Percentiles rank a stretch among this genome's conserved stretches.
Evolutionary conservation across 805 yeast species (phyloP).

Genomic region (Zygotorulaspora sp.): DNA sequence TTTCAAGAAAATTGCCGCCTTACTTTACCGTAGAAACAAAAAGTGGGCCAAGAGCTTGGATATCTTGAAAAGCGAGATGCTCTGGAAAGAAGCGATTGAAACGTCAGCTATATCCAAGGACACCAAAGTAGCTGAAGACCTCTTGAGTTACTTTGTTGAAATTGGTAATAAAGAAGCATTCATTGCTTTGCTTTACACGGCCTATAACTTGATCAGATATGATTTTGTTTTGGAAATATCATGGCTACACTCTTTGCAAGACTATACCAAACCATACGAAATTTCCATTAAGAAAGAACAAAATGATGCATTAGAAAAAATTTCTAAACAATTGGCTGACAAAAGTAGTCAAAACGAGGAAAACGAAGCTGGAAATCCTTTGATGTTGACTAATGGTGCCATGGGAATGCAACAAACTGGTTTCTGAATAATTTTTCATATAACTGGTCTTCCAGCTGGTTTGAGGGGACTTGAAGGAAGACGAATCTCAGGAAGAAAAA

Average conservation of each 20-base stretch:
- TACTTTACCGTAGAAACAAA: slow-evolving; percentile 88
- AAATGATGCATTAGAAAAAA: slow-evolving; percentile 56
- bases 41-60: slow-evolving; percentile 88
- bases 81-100: slow-evolving; percentile 91
- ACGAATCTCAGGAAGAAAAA: too few relatives aligned
- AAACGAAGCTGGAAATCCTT: slow-evolving; percentile 56
- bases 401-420: slow-evolving; percentile 70
- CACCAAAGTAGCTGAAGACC: slow-evolving; percentile 79
- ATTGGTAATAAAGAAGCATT: slow-evolving; percentile 95
- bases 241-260: slow-evolving; percentile 82
- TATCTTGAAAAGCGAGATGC: slow-evolving; percentile 82
- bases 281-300: slow-evolving; percentile 82
- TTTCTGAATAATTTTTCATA: slow-evolving; percentile 48
- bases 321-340: slow-evolving; percentile 68
- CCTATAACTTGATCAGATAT: slow-evolving; percentile 71
- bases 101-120: slow-evolving; percentile 83
- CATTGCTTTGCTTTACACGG: slow-evolving; percentile 80
- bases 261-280: slow-evolving; percentile 87
- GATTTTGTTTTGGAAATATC: slow-evolving; percentile 86
- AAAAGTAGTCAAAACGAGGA: slow-evolving; percentile 51
- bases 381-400: slow-evolving; percentile 81
- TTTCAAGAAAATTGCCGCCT: slow-evolving; percentile 95
- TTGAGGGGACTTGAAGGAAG: slow-evolving; percentile 14
- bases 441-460: slow-evolving; percentile 13
- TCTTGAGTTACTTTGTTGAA: slow-evolving; percentile 87